Evolutionary conservation across 495 filamentous ascomycete genomes (phyloP).

Genomic region (Daldinia vernicosa): DNA sequence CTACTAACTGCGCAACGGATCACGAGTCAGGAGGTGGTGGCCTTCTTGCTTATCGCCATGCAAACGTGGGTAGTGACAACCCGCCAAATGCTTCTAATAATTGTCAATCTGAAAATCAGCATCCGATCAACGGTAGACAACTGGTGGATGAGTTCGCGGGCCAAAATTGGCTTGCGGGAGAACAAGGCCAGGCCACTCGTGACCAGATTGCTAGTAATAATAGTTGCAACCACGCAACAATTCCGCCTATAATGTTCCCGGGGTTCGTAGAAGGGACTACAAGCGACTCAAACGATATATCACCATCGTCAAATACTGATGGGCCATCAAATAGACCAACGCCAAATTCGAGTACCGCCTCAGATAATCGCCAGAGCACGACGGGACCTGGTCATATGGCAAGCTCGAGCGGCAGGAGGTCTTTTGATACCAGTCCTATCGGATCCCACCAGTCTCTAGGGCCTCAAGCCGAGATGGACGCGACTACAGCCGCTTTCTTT

Average conservation of each 20-base stretch:
- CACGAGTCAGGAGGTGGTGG: slow-evolving; percentile 29
- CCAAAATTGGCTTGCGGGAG: slow-evolving; percentile 47
- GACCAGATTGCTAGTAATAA: slow-evolving; percentile 44
- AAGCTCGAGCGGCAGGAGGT: slow-evolving; percentile 49
- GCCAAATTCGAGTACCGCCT: slow-evolving; percentile 61
- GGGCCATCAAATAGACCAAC: slow-evolving; percentile 58
- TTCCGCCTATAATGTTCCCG: slow-evolving; percentile 45
- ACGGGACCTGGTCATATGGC: slow-evolving; percentile 39
- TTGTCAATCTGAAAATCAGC: slow-evolving; percentile 41
- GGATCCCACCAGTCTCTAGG: slow-evolving; percentile 49
- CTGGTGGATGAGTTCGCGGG: slow-evolving; percentile 38
- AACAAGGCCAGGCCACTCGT: slow-evolving; percentile 49
- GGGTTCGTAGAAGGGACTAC: slow-evolving; percentile 41
- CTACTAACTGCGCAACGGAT: background rate
- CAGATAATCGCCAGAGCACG: slow-evolving; percentile 50
- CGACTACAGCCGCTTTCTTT: slow-evolving; percentile 48
- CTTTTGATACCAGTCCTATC: slow-evolving; percentile 58
- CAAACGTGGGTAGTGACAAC: slow-evolving; percentile 47
- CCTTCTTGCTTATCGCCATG: slow-evolving; percentile 45
- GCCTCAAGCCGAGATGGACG: slow-evolving; percentile 46
- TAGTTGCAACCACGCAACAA: slow-evolving; percentile 41
- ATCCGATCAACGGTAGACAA: slow-evolving; percentile 22
- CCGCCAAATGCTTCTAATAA: slow-evolving; percentile 43
- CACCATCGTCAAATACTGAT: slow-evolving; percentile 50
- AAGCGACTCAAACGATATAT: slow-evolving; percentile 54